Percentiles rank a stretch among this genome's conserved stretches.
phyloP scores from a whole-genome alignment of 140 eudicot species.

The Senecio squalidus region DNA sequence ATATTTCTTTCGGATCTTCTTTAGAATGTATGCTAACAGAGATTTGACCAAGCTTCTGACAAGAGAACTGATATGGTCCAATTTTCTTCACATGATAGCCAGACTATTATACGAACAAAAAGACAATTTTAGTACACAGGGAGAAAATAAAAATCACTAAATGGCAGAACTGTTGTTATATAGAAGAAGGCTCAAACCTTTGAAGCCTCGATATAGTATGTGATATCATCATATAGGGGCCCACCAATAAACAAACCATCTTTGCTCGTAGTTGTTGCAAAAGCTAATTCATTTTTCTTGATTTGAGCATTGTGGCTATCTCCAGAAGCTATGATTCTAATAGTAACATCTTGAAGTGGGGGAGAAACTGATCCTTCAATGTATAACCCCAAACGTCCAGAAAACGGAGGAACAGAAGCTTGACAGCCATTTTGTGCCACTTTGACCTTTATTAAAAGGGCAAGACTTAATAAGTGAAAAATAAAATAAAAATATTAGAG shows the following conservation, averaged over 20 bases:
- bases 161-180: neutral
- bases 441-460: conserved; percentile 48
- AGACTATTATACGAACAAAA: conserved; percentile 38
- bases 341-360: conserved; percentile 76
- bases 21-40: conserved; percentile 63
- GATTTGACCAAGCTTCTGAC: conserved; percentile 97
- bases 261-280: conserved; percentile 55
- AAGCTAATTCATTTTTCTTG: conserved; percentile 61
- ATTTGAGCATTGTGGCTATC: conserved; percentile 59
- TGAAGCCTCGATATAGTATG: conserved; percentile 76
- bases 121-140: neutral
- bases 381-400: conserved; percentile 81
- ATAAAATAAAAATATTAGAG: conserved; percentile 1
- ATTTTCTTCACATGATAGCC: conserved; percentile 80
- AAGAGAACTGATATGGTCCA: conserved; percentile 76
- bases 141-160: neutral
- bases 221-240: conserved; percentile 87
- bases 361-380: conserved; percentile 97
- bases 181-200: conserved; percentile 52
- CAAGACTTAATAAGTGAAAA: neutral
- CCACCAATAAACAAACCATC: conserved; percentile 80
- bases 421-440: conserved; percentile 76
- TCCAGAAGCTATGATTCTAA: conserved; percentile 60
- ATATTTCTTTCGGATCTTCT: conserved; percentile 64
- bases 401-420: conserved; percentile 58